Conservation (phyloP, 2,329 filamentous ascomycete genomes). For the Erysiphe neolycopersici region DNA sequence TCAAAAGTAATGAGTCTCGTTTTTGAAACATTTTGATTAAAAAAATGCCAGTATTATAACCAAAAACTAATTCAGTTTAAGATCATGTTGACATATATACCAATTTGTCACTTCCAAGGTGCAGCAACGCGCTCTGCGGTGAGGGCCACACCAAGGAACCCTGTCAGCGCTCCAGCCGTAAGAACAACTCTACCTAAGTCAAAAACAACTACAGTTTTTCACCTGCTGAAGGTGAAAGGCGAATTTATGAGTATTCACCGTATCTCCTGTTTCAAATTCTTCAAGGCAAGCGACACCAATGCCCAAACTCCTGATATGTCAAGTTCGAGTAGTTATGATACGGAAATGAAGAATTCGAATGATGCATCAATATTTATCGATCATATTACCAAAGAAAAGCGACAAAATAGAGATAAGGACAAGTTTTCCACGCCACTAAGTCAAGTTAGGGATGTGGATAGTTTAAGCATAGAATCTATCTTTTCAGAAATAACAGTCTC, state of each 20-base stretch:
- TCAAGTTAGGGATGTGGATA: background rate
- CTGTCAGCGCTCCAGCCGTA: background rate
- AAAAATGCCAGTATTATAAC: background rate
- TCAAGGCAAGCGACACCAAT: background rate
- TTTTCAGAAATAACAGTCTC: background rate
- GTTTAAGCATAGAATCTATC: background rate
- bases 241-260: background rate
- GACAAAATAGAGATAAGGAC: background rate
- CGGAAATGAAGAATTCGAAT: too few relatives aligned
- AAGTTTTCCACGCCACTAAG: background rate
- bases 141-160: background rate
- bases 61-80: constrained; percentile 18
- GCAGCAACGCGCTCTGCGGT: background rate
- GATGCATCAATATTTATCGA: background rate
- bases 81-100: constrained; percentile 13
- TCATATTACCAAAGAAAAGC: background rate
- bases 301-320: background rate
- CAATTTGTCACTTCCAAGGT: background rate
- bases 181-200: background rate
- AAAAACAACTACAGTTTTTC: background rate
- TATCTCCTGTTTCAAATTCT: background rate
- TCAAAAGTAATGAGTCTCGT: background rate
- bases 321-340: background rate
- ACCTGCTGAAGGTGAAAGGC: background rate
- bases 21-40: background rate